A percentile compares a stretch with the other conserved stretches of the same genome.
Evolutionary conservation across 768 basidiomycete species (phyloP).

Genomic region (Infundibulicybe gibba): DNA sequence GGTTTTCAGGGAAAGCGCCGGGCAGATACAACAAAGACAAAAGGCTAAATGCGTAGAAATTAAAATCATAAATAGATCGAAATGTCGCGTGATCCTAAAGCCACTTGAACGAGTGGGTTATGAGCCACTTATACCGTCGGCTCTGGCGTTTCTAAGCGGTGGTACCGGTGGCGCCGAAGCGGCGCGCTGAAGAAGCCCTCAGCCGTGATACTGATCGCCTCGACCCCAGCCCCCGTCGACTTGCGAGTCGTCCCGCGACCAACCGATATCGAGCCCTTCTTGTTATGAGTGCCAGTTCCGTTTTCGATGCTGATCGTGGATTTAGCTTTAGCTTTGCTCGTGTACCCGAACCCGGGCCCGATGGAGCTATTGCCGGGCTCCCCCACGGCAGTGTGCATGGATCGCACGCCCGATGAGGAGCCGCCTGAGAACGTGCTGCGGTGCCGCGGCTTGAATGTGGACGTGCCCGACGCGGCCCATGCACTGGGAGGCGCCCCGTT

Average conservation of each 20-base stretch:
- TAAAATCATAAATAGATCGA: too few relatives aligned
- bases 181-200: conserved; percentile 75
- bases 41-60: too few relatives aligned
- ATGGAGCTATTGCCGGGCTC: conserved; percentile 17
- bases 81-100: too few relatives aligned
- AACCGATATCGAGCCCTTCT: conserved; percentile 59
- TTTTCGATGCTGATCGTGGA: conserved; percentile 71
- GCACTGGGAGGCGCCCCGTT: conserved; percentile 29
- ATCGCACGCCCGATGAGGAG: conserved; percentile 19
- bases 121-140: too few relatives aligned
- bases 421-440: conserved; percentile 28
- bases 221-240: conserved; percentile 68
- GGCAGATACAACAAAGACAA: too few relatives aligned
- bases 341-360: conserved; percentile 13
- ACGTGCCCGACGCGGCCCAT: conserved; percentile 19
- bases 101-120: too few relatives aligned
- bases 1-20: too few relatives aligned
- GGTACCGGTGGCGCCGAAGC: conserved; percentile 30
- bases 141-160: not conserved
- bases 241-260: conserved; percentile 63
- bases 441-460: conserved; percentile 33
- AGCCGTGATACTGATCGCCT: conserved; percentile 73
- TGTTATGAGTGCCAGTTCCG: conserved; percentile 27
- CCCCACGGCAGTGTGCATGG: conserved; percentile 29
- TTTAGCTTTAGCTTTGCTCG: conserved; percentile 36